Evolutionary conservation across 148 eudicot genomes (phyloP).

Genomic region (Camellia sinensis): DNA sequence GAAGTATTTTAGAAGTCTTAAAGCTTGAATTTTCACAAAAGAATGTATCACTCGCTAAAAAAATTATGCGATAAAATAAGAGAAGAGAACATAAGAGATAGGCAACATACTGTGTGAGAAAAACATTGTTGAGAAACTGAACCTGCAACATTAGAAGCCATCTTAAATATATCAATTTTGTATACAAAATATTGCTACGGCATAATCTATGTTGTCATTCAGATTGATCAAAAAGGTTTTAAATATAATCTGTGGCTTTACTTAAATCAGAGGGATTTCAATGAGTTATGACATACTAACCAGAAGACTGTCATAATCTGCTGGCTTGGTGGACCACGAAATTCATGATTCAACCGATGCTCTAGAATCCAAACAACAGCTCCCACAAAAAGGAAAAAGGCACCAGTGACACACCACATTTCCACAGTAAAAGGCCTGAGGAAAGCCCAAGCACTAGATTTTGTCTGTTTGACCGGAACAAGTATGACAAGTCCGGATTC

Average conservation of each 20-base stretch:
- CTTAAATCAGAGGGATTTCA: background rate
- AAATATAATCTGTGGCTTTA: background rate
- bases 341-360: conserved; percentile 67
- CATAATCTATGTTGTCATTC: background rate
- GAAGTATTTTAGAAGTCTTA: background rate
- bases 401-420: conserved; percentile 67
- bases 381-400: conserved; percentile 61
- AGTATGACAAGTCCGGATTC: conserved; percentile 74
- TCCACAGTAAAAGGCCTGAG: conserved; percentile 59
- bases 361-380: conserved; percentile 77
- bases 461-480: conserved; percentile 44
- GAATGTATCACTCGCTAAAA: background rate
- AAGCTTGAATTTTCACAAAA: background rate
- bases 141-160: conserved; percentile 58
- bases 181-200: background rate
- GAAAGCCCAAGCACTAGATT: conserved; percentile 67
- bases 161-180: background rate
- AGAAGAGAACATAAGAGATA: conserved; percentile 12
- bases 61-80: background rate
- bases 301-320: conserved; percentile 66
- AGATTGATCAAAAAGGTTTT: background rate
- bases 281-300: conserved; percentile 35
- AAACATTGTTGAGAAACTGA: conserved; percentile 94
- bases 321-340: conserved; percentile 77
- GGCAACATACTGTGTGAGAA: conserved; percentile 83